Percentiles rank a stretch among this genome's conserved stretches.
Evolutionary conservation across 2,329 filamentous ascomycete species (phyloP).

Genomic region (Aspergillus ochraceoroseus): DNA sequence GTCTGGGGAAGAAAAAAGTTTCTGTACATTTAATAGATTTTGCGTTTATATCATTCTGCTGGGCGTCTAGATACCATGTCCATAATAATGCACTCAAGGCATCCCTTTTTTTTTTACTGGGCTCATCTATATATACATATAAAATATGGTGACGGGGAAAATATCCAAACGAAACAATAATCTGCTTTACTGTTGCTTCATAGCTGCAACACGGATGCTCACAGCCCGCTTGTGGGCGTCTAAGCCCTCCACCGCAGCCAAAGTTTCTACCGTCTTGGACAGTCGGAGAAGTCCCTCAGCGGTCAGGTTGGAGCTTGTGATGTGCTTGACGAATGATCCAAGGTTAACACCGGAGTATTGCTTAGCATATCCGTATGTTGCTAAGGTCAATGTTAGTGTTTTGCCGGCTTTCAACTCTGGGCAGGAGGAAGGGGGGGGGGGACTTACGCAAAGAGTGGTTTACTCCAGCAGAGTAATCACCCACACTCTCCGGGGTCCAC

Average conservation of each 20-base stretch:
- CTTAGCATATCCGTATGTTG: slow-evolving; percentile 95
- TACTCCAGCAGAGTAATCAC: slow-evolving; percentile 95
- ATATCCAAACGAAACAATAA: neutral
- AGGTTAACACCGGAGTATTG: slow-evolving; percentile 98
- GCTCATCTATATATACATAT: slow-evolving; percentile 11
- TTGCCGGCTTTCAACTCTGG: no score
- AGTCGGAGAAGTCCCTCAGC: slow-evolving; percentile 80
- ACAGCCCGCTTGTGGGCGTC: slow-evolving; percentile 83
- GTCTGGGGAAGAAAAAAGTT: slow-evolving; percentile 22
- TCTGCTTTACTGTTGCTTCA: slow-evolving; percentile 26
- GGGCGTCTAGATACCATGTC: slow-evolving; percentile 21
- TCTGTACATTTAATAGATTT: slow-evolving; percentile 10
- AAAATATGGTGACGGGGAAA: no score
- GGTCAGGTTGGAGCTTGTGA: slow-evolving; percentile 88
- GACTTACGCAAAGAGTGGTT: slow-evolving; percentile 93
- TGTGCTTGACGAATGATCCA: slow-evolving; percentile 94
- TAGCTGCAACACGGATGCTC: slow-evolving; percentile 55
- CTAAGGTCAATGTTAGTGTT: slow-evolving; percentile 44
- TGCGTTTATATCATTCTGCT: slow-evolving; percentile 3
- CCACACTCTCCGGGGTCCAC: slow-evolving; percentile 97
- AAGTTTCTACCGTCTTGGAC: slow-evolving; percentile 83
- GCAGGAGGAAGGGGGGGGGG: neutral
- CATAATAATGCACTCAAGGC: slow-evolving; percentile 12
- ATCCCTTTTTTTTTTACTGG: slow-evolving; percentile 13
- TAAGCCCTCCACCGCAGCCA: slow-evolving; percentile 88